These are phyloP conservation scores for Perilla frutescens DNA, from an alignment of 257 asterid genomes.

Conservation along the genomic window DNA sequence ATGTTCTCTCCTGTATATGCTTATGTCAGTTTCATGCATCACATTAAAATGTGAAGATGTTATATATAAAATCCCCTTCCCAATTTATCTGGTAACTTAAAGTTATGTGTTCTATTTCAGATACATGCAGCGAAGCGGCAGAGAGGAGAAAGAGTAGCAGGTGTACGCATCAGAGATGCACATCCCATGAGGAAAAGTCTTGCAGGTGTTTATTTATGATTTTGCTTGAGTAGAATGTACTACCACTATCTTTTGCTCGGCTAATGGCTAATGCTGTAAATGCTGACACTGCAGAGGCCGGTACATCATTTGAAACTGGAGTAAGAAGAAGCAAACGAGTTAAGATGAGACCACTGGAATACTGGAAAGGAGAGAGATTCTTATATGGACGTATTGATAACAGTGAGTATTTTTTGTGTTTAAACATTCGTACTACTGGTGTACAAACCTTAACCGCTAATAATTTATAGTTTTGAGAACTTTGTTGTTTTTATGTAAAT, in stretches of 20 bases:
- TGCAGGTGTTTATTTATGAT: constrained; percentile 64
- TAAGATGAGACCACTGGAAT: constrained; percentile 82
- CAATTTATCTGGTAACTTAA: constrained; percentile 6
- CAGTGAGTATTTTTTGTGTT: constrained; percentile 56
- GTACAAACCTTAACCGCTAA: constrained; percentile 17
- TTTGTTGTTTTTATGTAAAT: not conserved
- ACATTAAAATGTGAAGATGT: constrained; percentile 25
- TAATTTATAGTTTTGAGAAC: not conserved
- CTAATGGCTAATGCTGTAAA: constrained; percentile 28
- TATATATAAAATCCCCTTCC: constrained; percentile 4
- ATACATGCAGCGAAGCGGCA: constrained; percentile 32
- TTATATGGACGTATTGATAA: constrained; percentile 66
- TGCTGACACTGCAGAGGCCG: constrained; percentile 65
- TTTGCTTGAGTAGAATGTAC: constrained; percentile 3
- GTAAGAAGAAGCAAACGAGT: constrained; percentile 89
- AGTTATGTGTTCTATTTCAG: constrained; percentile 38
- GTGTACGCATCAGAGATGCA: constrained; percentile 45
- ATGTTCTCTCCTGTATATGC: not conserved
- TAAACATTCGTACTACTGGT: constrained; percentile 17
- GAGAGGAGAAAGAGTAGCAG: constrained; percentile 32
- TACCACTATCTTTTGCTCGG: constrained; percentile 24
- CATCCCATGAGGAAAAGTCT: constrained; percentile 73
- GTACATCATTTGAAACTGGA: constrained; percentile 75
- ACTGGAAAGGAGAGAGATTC: constrained; percentile 90
- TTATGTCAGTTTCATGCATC: constrained; percentile 14